phyloP scores from a whole-genome alignment of 371 early-diverging fungal genomes.

The Syncephalastrum monosporum region DNA sequence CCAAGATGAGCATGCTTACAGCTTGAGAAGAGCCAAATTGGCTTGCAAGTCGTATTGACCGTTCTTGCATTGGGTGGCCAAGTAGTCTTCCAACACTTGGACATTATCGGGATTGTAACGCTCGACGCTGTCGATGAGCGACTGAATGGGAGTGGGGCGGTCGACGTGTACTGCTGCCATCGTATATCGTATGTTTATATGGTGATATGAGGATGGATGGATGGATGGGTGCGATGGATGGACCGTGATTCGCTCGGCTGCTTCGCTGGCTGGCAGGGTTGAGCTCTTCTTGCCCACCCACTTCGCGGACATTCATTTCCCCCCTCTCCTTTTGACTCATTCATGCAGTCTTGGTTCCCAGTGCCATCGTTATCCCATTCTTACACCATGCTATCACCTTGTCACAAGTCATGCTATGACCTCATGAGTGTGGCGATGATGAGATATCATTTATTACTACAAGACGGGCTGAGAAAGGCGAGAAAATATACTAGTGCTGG shows the following conservation, averaged over 20 bases:
- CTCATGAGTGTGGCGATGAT: too few relatives aligned
- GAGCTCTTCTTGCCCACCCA: background rate
- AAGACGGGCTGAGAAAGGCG: too few relatives aligned
- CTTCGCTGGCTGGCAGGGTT: background rate
- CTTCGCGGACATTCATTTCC: too few relatives aligned
- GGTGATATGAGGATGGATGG: constrained; percentile 5
- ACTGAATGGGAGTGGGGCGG: constrained; percentile 78
- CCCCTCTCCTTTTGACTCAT: too few relatives aligned
- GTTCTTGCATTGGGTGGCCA: constrained; percentile 73
- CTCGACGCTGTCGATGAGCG: constrained; percentile 75
- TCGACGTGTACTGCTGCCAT: constrained; percentile 22
- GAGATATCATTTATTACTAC: too few relatives aligned
- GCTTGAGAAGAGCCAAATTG: constrained; percentile 87
- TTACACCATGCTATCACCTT: too few relatives aligned
- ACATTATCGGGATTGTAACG: constrained; percentile 91
- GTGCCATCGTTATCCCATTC: too few relatives aligned
- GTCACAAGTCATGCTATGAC: too few relatives aligned
- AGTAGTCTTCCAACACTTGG: constrained; percentile 78
- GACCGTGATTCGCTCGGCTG: background rate
- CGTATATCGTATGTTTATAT: constrained; percentile 1
- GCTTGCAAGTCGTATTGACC: constrained; percentile 86
- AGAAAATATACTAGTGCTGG: background rate
- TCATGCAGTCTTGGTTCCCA: too few relatives aligned
- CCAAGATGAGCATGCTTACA: constrained; percentile 49
- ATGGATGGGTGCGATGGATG: too few relatives aligned